Evolutionary conservation across 495 filamentous ascomycete species (phyloP).

Genomic region (Penicillium pancosmium): DNA sequence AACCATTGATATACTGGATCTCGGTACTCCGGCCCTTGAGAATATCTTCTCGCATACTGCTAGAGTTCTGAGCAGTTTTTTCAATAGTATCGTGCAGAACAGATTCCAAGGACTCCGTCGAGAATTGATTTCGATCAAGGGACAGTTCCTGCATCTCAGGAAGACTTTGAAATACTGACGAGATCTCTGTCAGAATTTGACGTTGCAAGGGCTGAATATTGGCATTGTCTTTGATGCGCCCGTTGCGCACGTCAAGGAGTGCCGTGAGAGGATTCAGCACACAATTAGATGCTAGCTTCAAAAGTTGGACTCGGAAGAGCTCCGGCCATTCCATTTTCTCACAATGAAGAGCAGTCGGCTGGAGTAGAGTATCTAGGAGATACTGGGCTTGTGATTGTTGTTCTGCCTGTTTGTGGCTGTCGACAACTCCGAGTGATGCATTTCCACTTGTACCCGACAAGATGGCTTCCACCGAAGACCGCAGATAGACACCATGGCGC

Average conservation of each 20-base stretch:
- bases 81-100: constrained; percentile 54
- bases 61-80: constrained; percentile 65
- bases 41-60: constrained; percentile 77
- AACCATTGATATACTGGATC: constrained; percentile 78
- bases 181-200: constrained; percentile 59
- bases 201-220: constrained; percentile 47
- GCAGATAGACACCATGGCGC: constrained; percentile 27
- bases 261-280: constrained; percentile 76
- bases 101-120: constrained; percentile 48
- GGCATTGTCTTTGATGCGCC: constrained; percentile 58
- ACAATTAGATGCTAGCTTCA: constrained; percentile 72
- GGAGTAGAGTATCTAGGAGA: constrained; percentile 33
- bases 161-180: constrained; percentile 51
- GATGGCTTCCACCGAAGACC: constrained; percentile 24
- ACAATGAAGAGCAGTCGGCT: constrained; percentile 31
- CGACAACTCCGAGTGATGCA: constrained; percentile 19
- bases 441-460: constrained; percentile 22
- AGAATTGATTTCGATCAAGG: constrained; percentile 49
- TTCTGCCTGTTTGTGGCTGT: neutral
- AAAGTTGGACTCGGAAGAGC: constrained; percentile 56
- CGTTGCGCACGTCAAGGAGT: constrained; percentile 67
- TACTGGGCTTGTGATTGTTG: constrained; percentile 17
- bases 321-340: constrained; percentile 32
- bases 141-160: constrained; percentile 59
- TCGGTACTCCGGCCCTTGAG: constrained; percentile 62